Evolutionary conservation across 148 eudicot species (phyloP).

Genomic region (Chenopodium berlandieri): DNA sequence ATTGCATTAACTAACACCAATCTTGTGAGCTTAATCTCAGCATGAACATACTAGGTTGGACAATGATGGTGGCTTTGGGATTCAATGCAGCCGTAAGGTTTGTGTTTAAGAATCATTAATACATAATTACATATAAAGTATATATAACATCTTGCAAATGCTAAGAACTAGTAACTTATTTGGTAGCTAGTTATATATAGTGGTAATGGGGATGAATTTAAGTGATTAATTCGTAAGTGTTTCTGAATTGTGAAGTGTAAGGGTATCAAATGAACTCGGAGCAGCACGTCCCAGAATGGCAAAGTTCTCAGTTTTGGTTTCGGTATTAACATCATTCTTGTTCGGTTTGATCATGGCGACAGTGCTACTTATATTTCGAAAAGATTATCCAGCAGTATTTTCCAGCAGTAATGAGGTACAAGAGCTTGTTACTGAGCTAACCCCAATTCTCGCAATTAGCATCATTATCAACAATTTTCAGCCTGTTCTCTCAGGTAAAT

Average conservation of each 20-base stretch:
- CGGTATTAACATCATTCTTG: conserved; percentile 24
- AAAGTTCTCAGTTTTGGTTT: conserved; percentile 44
- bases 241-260: conserved; percentile 41
- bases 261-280: conserved; percentile 63
- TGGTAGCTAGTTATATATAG: no score
- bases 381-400: conserved; percentile 42
- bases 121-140: no score
- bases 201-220: no score
- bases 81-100: conserved; percentile 60
- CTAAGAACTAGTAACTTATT: no score
- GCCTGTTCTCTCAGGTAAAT: conserved; percentile 47
- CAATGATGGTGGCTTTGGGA: conserved; percentile 40
- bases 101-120: not conserved
- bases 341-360: conserved; percentile 32
- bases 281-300: conserved; percentile 44
- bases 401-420: conserved; percentile 34
- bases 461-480: conserved; percentile 42
- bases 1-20: not conserved
- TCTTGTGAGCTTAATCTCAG: conserved; percentile 30
- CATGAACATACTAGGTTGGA: conserved; percentile 55
- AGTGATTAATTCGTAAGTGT: not conserved
- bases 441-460: conserved; percentile 42
- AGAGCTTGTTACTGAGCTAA: conserved; percentile 35
- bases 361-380: conserved; percentile 24
- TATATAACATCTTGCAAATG: no score